Evolutionary conservation across 2,329 filamentous ascomycete genomes (phyloP), one percentile per base, ranked within the genome.

Genomic region (Geosmithia putterillii): DNA sequence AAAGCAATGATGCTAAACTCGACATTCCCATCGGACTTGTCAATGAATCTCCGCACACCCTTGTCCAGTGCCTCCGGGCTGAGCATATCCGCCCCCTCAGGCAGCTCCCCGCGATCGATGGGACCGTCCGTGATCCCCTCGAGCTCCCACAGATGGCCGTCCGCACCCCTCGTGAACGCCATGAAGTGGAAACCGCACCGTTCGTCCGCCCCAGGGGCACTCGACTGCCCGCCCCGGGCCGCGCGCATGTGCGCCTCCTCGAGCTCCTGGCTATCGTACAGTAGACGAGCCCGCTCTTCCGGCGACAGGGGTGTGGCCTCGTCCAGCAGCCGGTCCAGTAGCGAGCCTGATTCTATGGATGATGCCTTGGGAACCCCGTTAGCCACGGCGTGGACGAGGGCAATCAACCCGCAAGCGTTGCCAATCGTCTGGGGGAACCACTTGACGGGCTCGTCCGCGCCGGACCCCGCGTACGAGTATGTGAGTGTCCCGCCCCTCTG

Each of bases 401-500:
- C 86, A 54, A 88, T 87, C 19, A 89, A 72, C 1, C 86, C 86
- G 56, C 86, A 94, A 1, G 86, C 83, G 57, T 92, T 82, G 45
- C 79, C 75, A 53, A 94, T 92, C 0, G 84, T 92, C 61, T 94
- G 86, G 55, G 81, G 81, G 65, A 87, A 92, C 86, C 86, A 94
- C 17, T 86, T 66, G 1, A 89, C 77, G 7, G 83, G 75, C 52
- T 89, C 83, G 1, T 62, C 57, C 5, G 54, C 51, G 2, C 61
- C 61, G 7, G 50, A 48, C 19, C 56, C 54, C 28, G 55, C 45
- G 48, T 66, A 65, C 1, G 57, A 57, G 23, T 57, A 32, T 9
- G 53, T 49, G 5, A 32, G 17, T 14, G 4, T 14, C 10, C 28
- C 28, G 15, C 3, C 28, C 5, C 32, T 15, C 15, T 56, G 42